Percentiles rank a stretch among this genome's conserved stretches.
These are phyloP conservation scores for Carallia brachiata DNA, from an alignment of 345 rosid genomes.

Conservation along the genomic window DNA sequence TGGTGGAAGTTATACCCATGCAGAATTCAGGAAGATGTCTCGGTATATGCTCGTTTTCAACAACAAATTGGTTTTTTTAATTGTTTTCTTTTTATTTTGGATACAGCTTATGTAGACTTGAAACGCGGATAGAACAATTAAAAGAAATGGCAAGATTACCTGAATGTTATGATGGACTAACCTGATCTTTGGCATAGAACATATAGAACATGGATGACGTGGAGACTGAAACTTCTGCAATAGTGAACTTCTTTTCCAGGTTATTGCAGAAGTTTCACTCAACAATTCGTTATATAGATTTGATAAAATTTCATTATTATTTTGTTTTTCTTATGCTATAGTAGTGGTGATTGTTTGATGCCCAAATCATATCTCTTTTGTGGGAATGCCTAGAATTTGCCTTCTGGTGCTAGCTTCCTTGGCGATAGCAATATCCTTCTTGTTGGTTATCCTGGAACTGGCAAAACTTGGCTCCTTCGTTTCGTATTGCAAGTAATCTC, in stretches of 20 bases:
- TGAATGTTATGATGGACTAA: constrained; percentile 5
- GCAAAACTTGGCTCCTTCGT: too few relatives aligned
- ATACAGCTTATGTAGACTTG: neutral
- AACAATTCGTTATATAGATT: neutral
- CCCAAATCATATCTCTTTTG: constrained; percentile 70
- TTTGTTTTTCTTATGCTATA: constrained; percentile 1
- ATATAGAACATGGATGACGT: constrained; percentile 96
- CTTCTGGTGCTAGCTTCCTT: too few relatives aligned
- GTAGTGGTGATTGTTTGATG: constrained; percentile 14
- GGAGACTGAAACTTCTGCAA: constrained; percentile 22
- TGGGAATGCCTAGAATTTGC: constrained; percentile 67
- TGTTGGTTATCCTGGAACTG: too few relatives aligned
- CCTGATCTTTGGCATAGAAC: constrained; percentile 80
- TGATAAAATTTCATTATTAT: neutral
- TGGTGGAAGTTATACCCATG: constrained; percentile 63
- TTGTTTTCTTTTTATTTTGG: neutral
- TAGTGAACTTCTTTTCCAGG: constrained; percentile 96
- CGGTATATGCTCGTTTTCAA: neutral
- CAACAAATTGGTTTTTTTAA: too few relatives aligned
- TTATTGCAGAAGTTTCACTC: constrained; percentile 12
- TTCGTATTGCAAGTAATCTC: too few relatives aligned
- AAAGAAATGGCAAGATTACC: too few relatives aligned
- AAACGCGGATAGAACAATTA: constrained; percentile 39
- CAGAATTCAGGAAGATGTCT: constrained; percentile 59
- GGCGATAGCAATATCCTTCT: too few relatives aligned